phyloP scores from a whole-genome alignment of 2,329 filamentous ascomycete genomes.

The Neonectria sp. region DNA sequence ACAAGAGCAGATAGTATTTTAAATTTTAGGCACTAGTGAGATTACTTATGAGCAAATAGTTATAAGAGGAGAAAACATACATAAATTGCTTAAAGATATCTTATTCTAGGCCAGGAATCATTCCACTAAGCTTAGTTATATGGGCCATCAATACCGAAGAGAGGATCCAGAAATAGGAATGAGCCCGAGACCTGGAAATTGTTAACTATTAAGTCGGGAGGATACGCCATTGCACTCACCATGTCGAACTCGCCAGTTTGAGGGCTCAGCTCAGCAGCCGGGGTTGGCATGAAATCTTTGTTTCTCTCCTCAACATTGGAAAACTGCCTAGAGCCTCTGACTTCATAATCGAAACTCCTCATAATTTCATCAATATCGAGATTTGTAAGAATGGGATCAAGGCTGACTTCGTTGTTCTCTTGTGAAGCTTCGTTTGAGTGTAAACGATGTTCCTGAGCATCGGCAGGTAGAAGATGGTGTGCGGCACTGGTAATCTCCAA shows the following conservation, averaged over 20 bases:
- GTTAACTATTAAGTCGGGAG: neutral
- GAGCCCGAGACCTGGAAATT: neutral
- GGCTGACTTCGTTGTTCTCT: neutral
- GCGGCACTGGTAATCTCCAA: neutral
- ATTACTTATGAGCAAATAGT: no score
- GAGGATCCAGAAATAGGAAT: neutral
- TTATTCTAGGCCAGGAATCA: neutral
- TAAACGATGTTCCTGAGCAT: neutral
- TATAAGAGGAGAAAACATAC: neutral
- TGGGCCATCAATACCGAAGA: neutral
- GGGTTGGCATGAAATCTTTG: neutral
- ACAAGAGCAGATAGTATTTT: neutral
- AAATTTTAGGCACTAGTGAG: no score
- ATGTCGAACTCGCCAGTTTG: neutral
- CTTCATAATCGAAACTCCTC: conserved; percentile 15
- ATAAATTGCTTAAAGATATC: neutral
- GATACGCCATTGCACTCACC: neutral
- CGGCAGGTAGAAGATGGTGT: neutral
- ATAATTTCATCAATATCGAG: conserved; percentile 18
- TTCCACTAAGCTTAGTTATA: neutral
- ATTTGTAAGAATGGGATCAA: conserved; percentile 1
- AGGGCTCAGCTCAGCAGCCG: neutral
- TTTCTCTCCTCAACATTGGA: neutral
- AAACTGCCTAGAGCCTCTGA: conserved; percentile 3
- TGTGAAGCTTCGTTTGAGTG: neutral